Conservation (phyloP, 2,329 filamentous ascomycete species). For the Xylaria sp. region DNA sequence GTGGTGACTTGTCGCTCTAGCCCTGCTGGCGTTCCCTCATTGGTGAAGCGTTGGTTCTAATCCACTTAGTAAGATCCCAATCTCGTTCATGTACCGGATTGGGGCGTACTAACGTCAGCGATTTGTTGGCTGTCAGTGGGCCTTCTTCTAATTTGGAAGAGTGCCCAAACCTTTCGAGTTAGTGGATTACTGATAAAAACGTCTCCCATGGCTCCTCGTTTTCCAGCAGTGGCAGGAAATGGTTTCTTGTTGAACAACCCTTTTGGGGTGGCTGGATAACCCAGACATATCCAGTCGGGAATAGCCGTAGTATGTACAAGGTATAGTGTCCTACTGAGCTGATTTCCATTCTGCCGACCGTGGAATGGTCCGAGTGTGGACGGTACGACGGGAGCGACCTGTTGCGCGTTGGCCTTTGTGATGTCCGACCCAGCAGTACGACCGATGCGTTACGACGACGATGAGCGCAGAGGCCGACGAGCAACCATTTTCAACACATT, state of each 20-base stretch:
- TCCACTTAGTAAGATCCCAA: slow-evolving; percentile 30
- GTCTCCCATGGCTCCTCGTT: background rate
- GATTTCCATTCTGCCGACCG: background rate
- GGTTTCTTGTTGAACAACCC: background rate
- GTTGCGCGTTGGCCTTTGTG: background rate
- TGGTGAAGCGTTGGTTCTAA: slow-evolving; percentile 16
- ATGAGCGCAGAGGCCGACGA: background rate
- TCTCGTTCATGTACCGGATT: slow-evolving; percentile 27
- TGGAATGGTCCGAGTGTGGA: background rate
- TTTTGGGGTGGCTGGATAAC: slow-evolving; percentile 1
- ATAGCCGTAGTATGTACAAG: background rate
- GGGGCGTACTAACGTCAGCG: slow-evolving; percentile 14
- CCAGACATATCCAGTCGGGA: background rate
- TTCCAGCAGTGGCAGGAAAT: no score
- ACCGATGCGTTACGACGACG: background rate
- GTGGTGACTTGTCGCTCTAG: slow-evolving; percentile 17
- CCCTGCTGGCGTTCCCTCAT: slow-evolving; percentile 31
- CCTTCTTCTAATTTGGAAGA: slow-evolving; percentile 14
- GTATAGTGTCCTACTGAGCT: background rate
- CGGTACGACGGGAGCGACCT: background rate
- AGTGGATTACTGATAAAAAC: slow-evolving; percentile 5
- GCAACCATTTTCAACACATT: background rate
- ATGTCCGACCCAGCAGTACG: background rate
- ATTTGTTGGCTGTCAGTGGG: slow-evolving; percentile 18
- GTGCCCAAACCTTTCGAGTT: slow-evolving; percentile 22